Evolutionary conservation across 106 monocot genomes (phyloP).

Genomic region (Acanthochlamys bracteata): DNA sequence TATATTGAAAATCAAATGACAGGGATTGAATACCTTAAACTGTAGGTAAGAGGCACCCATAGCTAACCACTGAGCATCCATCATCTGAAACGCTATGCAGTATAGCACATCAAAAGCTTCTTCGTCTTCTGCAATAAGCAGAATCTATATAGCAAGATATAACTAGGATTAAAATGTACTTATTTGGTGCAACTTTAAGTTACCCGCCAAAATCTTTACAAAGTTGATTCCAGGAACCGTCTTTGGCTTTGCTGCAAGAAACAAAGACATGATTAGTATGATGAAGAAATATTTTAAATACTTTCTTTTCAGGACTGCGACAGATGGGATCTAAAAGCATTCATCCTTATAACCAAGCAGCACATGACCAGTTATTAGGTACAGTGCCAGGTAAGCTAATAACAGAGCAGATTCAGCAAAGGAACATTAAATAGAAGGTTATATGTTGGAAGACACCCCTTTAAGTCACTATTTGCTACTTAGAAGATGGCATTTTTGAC

Average conservation of each 20-base stretch:
- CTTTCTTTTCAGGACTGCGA: neutral
- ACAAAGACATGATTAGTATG: neutral
- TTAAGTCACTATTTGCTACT: no score
- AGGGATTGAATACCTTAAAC: conserved; percentile 43
- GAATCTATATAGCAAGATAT: neutral
- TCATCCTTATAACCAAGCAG: neutral
- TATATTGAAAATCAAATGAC: neutral
- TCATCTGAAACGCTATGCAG: conserved; percentile 84
- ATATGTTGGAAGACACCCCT: no score
- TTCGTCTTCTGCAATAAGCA: conserved; percentile 50
- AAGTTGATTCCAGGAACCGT: conserved; percentile 58
- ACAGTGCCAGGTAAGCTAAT: no score
- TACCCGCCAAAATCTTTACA: conserved; percentile 55
- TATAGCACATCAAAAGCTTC: conserved; percentile 78
- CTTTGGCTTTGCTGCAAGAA: conserved; percentile 48
- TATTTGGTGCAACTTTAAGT: no score
- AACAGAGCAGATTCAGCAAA: no score
- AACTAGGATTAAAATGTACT: no score
- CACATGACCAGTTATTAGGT: no score
- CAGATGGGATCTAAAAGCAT: no score
- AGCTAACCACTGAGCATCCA: conserved; percentile 95
- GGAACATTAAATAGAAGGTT: no score
- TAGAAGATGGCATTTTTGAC: no score
- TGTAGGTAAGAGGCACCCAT: conserved; percentile 83
- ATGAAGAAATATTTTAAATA: neutral